Conservation (phyloP, 805 yeast species). For the Cyberlindnera suaveolens region DNA sequence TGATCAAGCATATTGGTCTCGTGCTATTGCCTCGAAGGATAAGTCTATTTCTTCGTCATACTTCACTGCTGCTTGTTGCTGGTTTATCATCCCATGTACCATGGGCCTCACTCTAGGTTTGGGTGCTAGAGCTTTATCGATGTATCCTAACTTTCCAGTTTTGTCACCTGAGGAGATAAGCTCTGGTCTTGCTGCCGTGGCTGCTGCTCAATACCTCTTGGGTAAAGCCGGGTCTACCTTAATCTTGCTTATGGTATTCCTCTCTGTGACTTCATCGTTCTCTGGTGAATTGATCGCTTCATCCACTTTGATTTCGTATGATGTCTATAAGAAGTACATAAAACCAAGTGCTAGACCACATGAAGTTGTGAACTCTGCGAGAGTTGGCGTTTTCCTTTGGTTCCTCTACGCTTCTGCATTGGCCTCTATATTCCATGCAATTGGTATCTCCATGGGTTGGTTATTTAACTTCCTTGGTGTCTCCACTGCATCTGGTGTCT, state of each 20-base stretch:
- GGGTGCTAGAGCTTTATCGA: slow-evolving; percentile 31
- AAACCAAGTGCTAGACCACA: slow-evolving; percentile 36
- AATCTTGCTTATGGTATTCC: slow-evolving; percentile 35
- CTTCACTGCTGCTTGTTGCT: slow-evolving; percentile 32
- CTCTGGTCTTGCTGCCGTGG: slow-evolving; percentile 35
- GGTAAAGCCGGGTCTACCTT: slow-evolving; percentile 39
- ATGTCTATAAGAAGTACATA: slow-evolving; percentile 38
- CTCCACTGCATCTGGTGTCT: slow-evolving; percentile 35
- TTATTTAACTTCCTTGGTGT: slow-evolving; percentile 36
- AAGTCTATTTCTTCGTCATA: slow-evolving; percentile 31
- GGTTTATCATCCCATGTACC: slow-evolving; percentile 35
- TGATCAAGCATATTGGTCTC: slow-evolving; percentile 36
- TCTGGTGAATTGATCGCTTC: slow-evolving; percentile 37
- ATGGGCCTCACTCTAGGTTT: slow-evolving; percentile 34
- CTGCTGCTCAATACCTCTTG: slow-evolving; percentile 33
- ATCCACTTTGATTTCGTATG: slow-evolving; percentile 38
- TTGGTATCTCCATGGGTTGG: slow-evolving; percentile 34
- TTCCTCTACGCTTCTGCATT: slow-evolving; percentile 30
- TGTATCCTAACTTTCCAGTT: slow-evolving; percentile 28
- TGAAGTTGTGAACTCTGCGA: slow-evolving; percentile 36
- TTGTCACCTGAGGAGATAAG: slow-evolving; percentile 31
- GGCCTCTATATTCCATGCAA: slow-evolving; percentile 31
- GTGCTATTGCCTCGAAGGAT: slow-evolving; percentile 38
- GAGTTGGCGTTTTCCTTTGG: slow-evolving; percentile 36
- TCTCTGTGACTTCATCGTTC: slow-evolving; percentile 36